phyloP scores from a whole-genome alignment of 1,139 yeast species.

The Debaryomycetaceae sp. region DNA sequence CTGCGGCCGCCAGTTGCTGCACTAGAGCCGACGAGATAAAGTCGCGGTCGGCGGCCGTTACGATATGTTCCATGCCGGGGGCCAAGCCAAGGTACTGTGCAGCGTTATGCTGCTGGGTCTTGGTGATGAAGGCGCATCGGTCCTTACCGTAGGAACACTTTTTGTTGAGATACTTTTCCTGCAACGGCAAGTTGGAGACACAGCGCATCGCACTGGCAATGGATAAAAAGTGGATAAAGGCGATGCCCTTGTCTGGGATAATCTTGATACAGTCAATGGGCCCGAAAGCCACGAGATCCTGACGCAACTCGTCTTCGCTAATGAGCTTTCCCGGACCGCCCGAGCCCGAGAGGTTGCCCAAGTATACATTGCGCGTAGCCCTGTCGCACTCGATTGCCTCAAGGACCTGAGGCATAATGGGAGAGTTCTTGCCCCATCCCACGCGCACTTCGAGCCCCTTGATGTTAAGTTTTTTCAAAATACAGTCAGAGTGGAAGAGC shows the following conservation, averaged over 20 bases:
- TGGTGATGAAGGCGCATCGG: slow-evolving; percentile 67
- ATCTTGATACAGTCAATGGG: slow-evolving; percentile 47
- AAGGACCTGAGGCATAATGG: slow-evolving; percentile 58
- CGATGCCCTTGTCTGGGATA: slow-evolving; percentile 48
- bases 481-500: slow-evolving; percentile 52
- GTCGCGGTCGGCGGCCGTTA: slow-evolving; percentile 71
- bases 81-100: slow-evolving; percentile 89
- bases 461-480: slow-evolving; percentile 44
- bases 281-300: slow-evolving; percentile 42
- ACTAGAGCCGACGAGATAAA: slow-evolving; percentile 48
- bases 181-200: slow-evolving; percentile 44
- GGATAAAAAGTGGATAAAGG: slow-evolving; percentile 50
- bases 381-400: slow-evolving; percentile 74
- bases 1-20: slow-evolving; percentile 63
- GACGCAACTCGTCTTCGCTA: slow-evolving; percentile 45
- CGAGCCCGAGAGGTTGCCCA: slow-evolving; percentile 58
- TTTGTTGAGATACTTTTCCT: slow-evolving; percentile 43
- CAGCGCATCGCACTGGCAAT: slow-evolving; percentile 49
- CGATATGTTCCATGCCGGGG: slow-evolving; percentile 79
- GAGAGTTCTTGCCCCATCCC: slow-evolving; percentile 60
- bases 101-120: slow-evolving; percentile 94
- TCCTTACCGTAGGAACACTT: slow-evolving; percentile 56
- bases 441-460: slow-evolving; percentile 50
- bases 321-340: slow-evolving; percentile 35
- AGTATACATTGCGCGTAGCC: slow-evolving; percentile 84